Percentiles rank a stretch among this genome's conserved stretches.
Conservation (phyloP, 306 rosid species). For the Leucaena leucocephala region DNA sequence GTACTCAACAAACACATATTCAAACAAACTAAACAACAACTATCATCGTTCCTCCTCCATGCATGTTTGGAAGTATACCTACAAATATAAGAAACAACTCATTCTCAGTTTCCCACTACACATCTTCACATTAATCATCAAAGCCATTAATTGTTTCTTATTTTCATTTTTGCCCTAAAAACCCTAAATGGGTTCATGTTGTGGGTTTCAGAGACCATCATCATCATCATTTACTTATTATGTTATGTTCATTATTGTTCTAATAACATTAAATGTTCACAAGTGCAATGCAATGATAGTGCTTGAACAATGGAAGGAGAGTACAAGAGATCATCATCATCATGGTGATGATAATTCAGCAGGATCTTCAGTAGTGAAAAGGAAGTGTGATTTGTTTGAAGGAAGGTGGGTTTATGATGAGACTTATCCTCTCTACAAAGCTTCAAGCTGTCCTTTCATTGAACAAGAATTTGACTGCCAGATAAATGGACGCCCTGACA, state of each 20-base stretch:
- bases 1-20: background rate
- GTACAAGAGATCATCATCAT: background rate
- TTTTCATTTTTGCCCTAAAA: background rate
- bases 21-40: background rate
- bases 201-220: constrained; percentile 7
- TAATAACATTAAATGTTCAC: background rate
- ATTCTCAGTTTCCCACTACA: background rate
- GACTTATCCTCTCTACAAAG: constrained; percentile 22
- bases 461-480: constrained; percentile 45
- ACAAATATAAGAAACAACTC: background rate
- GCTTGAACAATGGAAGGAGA: background rate
- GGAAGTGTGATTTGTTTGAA: constrained; percentile 21
- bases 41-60: background rate
- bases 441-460: constrained; percentile 27
- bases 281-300: constrained; percentile 9
- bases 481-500: constrained; percentile 52
- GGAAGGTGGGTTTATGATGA: constrained; percentile 52
- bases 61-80: background rate
- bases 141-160: background rate
- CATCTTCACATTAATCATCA: background rate
- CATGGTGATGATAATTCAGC: background rate
- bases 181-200: constrained; percentile 10
- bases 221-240: background rate
- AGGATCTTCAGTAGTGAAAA: background rate
- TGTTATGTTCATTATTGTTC: background rate